Conservation (phyloP, 1,139 yeast species). For the Geotrichum citri-aurantii region DNA sequence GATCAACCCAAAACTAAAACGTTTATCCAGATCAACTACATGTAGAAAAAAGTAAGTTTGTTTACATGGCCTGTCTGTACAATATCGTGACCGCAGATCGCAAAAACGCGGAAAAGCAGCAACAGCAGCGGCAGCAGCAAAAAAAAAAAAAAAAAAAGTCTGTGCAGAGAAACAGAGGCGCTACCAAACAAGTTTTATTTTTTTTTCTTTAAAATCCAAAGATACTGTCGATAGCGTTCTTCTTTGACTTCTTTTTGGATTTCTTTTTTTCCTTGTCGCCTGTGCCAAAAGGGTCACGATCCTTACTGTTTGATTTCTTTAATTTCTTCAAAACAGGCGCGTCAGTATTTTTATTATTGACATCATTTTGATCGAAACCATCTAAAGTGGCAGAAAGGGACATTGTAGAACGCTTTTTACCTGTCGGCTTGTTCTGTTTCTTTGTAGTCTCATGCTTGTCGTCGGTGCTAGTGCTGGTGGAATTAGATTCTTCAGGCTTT, state of each 20-base stretch:
- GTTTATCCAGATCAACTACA: too few species aligned
- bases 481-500: background rate
- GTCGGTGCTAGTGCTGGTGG: background rate
- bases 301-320: background rate
- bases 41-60: too few species aligned
- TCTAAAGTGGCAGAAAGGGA: background rate
- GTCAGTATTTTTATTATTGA: background rate
- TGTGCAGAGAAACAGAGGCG: too few species aligned
- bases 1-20: too few species aligned
- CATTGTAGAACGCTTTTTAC: background rate
- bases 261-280: conserved; percentile 9
- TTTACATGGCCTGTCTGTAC: too few species aligned
- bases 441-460: background rate
- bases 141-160: background rate
- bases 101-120: too few species aligned
- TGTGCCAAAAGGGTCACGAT: background rate
- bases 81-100: too few species aligned
- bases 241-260: conserved; percentile 10
- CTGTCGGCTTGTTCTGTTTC: background rate
- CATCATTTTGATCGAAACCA: background rate
- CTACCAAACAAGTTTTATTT: too few species aligned
- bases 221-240: conserved; percentile 13
- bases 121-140: too few species aligned
- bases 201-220: conserved; percentile 14
- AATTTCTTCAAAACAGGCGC: background rate